phyloP scores from a whole-genome alignment of 257 asterid genomes.

The Fraxinus cuspidata region DNA sequence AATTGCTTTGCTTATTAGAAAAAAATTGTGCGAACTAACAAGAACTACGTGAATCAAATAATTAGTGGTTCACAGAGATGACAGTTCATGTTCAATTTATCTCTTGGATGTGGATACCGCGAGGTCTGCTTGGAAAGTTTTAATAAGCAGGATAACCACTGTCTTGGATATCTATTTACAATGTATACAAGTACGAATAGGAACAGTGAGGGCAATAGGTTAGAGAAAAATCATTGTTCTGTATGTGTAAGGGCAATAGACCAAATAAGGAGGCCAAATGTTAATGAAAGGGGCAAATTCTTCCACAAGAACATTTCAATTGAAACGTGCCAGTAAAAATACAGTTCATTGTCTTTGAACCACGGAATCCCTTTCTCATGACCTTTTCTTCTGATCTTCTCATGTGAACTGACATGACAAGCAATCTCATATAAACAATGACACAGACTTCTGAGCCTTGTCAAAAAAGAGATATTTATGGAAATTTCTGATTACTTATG shows the following conservation, averaged over 20 bases:
- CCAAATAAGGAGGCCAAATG: neutral
- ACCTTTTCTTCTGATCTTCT: neutral
- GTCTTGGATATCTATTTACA: neutral
- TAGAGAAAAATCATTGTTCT: neutral
- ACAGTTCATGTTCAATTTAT: neutral
- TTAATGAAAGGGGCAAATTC: neutral
- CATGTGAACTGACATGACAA: neutral
- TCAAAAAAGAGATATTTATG: neutral
- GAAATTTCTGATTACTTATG: neutral
- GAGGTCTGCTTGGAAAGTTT: neutral
- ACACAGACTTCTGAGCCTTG: neutral
- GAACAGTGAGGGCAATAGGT: neutral
- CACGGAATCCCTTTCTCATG: neutral
- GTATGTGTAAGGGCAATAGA: neutral
- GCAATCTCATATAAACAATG: neutral
- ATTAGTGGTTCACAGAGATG: neutral
- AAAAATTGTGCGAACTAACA: neutral
- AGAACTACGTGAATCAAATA: neutral
- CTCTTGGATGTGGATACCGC: neutral
- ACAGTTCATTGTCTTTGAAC: neutral
- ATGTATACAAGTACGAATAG: neutral
- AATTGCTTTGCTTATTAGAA: neutral
- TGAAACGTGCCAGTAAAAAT: neutral
- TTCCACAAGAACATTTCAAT: neutral
- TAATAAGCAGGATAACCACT: neutral